Conservation (phyloP, 2,329 filamentous ascomycete genomes). For the Trichoderma asperellum region DNA sequence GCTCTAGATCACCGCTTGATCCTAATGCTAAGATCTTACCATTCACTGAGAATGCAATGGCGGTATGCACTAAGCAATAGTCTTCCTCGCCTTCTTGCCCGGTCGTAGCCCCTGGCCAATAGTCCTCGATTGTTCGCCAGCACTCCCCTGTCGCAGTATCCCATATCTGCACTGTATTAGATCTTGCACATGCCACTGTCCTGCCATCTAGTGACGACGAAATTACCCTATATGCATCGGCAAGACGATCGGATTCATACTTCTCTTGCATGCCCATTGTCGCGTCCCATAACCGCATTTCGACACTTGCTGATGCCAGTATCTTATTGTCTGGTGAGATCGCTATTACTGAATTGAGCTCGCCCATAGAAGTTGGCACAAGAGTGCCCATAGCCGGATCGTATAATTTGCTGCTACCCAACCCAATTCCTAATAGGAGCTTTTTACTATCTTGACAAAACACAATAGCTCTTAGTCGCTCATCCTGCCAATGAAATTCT, state of each 20-base stretch:
- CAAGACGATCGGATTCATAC: too few species aligned
- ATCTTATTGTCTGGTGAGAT: not conserved
- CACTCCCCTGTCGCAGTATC: not conserved
- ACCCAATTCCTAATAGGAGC: not conserved
- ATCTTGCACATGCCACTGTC: not conserved
- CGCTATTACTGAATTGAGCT: not conserved
- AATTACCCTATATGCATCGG: not conserved
- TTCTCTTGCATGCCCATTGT: not conserved
- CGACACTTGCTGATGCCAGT: not conserved
- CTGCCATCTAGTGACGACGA: not conserved
- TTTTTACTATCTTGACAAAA: not conserved
- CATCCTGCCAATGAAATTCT: not conserved
- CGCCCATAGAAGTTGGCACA: too few species aligned
- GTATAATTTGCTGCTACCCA: accelerated
- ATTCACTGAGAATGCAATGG: not conserved
- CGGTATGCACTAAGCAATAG: not conserved
- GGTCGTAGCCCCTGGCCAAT: not conserved
- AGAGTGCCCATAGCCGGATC: not conserved
- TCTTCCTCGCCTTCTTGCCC: too few species aligned
- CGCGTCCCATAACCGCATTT: not conserved
- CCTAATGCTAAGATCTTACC: not conserved
- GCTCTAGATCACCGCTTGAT: not conserved
- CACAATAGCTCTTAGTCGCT: not conserved
- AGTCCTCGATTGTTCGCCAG: not conserved
- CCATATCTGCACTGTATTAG: not conserved